A percentile compares a stretch with the other conserved stretches of the same genome.
Conservation (phyloP, 306 rosid species). For the Castanea sativa region DNA sequence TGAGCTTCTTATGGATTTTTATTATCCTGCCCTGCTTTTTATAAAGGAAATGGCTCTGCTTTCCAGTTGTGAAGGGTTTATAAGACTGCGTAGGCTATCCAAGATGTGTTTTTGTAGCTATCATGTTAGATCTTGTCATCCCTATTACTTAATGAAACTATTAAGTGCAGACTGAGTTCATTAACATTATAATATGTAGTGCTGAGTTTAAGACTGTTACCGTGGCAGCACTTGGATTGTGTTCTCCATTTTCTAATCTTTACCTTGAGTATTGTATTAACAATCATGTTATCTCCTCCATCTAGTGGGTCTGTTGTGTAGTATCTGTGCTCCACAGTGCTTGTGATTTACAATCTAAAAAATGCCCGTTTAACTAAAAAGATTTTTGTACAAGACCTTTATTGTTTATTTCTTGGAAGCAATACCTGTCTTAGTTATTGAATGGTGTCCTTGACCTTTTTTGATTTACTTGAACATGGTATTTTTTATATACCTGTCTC, state of each 20-base stretch:
- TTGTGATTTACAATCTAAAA: background rate
- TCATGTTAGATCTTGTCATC: background rate
- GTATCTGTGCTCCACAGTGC: background rate
- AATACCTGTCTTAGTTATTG: background rate
- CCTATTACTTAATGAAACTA: background rate
- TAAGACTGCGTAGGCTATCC: background rate
- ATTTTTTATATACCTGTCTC: background rate
- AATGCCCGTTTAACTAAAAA: background rate
- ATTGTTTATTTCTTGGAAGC: background rate
- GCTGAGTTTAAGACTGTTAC: too few species aligned
- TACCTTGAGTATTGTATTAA: background rate
- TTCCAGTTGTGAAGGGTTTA: background rate
- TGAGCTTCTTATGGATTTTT: background rate
- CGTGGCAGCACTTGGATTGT: too few species aligned
- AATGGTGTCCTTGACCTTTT: background rate
- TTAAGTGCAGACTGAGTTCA: background rate
- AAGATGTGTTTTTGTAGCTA: background rate
- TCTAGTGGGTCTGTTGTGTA: background rate
- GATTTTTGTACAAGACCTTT: background rate
- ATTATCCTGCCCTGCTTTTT: background rate
- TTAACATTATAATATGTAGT: too few species aligned
- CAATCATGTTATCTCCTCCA: background rate
- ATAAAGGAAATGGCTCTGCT: background rate
- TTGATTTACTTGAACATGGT: background rate
- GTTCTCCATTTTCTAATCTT: too few species aligned